Conservation (phyloP, 2,329 filamentous ascomycete species). For the Ophiostoma sp. region DNA sequence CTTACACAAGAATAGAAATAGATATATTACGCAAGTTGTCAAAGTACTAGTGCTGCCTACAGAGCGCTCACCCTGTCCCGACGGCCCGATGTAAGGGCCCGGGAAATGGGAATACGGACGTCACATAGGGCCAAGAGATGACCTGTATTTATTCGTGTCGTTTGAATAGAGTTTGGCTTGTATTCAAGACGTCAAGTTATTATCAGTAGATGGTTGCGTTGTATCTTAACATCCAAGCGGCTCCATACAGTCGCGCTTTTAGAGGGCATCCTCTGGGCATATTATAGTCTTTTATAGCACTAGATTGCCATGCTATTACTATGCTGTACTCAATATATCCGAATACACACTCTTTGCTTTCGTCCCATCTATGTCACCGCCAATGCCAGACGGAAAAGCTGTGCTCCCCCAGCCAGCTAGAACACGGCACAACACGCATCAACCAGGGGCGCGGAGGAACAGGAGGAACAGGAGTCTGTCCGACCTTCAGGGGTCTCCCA, state of each 20-base stretch:
- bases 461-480: conserved; percentile 5
- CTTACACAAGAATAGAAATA: not conserved
- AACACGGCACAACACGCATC: not conserved
- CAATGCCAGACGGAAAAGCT: not conserved
- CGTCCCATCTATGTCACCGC: not conserved
- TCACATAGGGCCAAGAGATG: not conserved
- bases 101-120: not conserved
- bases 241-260: too few relatives aligned
- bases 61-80: not conserved
- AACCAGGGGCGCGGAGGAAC: conserved; percentile 1
- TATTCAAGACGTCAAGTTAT: too few relatives aligned
- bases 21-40: not conserved
- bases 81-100: not conserved
- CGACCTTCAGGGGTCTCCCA: not conserved
- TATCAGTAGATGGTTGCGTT: too few relatives aligned
- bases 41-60: too few relatives aligned
- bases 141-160: too few relatives aligned
- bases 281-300: not conserved
- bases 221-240: too few relatives aligned
- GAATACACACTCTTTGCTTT: not conserved
- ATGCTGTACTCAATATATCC: not conserved
- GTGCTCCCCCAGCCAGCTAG: not conserved
- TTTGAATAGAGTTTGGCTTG: not conserved
- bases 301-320: not conserved
- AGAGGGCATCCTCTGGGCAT: too few relatives aligned